Evolutionary conservation across 2,329 filamentous ascomycete genomes (phyloP).

Genomic region (Cadophora malorum): DNA sequence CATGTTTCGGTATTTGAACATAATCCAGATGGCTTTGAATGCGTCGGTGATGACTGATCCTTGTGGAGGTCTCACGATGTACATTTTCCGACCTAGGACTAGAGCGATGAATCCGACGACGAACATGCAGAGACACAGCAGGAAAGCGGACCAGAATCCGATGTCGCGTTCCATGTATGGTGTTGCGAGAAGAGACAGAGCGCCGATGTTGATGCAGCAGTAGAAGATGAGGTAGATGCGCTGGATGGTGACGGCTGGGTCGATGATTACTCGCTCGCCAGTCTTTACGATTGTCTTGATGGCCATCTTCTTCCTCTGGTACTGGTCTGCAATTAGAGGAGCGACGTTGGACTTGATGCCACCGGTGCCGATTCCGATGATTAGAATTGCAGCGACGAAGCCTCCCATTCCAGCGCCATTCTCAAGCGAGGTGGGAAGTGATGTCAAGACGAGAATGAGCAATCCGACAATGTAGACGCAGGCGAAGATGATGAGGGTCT

Average conservation of each 20-base stretch:
- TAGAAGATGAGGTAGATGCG: slow-evolving; percentile 61
- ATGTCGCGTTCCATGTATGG: slow-evolving; percentile 52
- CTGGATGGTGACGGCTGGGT: slow-evolving; percentile 62
- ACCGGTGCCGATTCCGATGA: slow-evolving; percentile 54
- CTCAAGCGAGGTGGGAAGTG: slow-evolving; percentile 54
- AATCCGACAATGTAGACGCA: slow-evolving; percentile 58
- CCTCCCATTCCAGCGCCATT: slow-evolving; percentile 54
- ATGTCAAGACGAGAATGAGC: slow-evolving; percentile 59
- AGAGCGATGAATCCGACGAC: slow-evolving; percentile 58
- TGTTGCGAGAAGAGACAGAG: slow-evolving; percentile 52
- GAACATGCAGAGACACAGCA: slow-evolving; percentile 57
- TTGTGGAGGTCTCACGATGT: slow-evolving; percentile 60
- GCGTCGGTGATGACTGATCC: slow-evolving; percentile 70
- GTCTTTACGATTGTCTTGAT: slow-evolving; percentile 53
- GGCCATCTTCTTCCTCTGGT: slow-evolving; percentile 50
- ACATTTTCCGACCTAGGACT: slow-evolving; percentile 60
- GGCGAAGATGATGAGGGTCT: slow-evolving; percentile 61
- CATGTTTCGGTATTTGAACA: slow-evolving; percentile 53
- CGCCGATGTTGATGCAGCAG: slow-evolving; percentile 71
- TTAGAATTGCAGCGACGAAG: slow-evolving; percentile 57
- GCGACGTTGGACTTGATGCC: slow-evolving; percentile 72
- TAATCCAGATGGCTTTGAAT: slow-evolving; percentile 66
- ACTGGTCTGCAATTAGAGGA: slow-evolving; percentile 66
- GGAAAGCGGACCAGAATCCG: slow-evolving; percentile 57
- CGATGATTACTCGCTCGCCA: slow-evolving; percentile 64